Percentiles rank a stretch among this genome's conserved stretches.
Conservation (phyloP, 1,139 yeast species). For the Zygoascus hellenicus region DNA sequence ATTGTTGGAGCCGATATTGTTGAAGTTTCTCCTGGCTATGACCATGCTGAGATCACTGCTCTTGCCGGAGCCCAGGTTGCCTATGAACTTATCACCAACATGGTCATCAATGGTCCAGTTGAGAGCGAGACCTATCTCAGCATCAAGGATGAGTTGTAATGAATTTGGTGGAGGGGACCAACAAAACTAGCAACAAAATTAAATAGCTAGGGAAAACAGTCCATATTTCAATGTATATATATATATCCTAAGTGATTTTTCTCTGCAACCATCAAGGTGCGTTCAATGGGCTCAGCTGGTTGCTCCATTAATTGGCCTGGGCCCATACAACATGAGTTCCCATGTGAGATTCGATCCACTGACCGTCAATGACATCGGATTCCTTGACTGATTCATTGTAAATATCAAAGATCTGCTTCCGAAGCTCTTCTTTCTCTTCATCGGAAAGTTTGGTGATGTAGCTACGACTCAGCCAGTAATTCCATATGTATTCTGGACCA, state of each 20-base stretch:
- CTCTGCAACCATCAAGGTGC: background rate
- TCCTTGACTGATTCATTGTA: slow-evolving; percentile 16
- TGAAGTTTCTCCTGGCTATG: slow-evolving; percentile 76
- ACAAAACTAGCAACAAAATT: background rate
- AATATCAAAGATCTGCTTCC: slow-evolving; percentile 32
- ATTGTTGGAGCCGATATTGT: slow-evolving; percentile 76
- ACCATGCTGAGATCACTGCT: slow-evolving; percentile 63
- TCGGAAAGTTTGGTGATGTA: slow-evolving; percentile 47
- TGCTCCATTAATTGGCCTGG: slow-evolving; percentile 3
- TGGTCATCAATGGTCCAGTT: slow-evolving; percentile 22
- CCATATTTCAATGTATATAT: background rate
- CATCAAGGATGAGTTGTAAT: slow-evolving; percentile 16
- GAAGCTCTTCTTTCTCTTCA: slow-evolving; percentile 36
- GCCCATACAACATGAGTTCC: slow-evolving; percentile 22
- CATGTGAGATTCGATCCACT: slow-evolving; percentile 13
- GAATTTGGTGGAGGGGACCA: background rate
- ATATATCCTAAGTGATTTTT: no score
- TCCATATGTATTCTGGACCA: slow-evolving; percentile 37
- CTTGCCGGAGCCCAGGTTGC: slow-evolving; percentile 76
- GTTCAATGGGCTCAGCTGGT: background rate
- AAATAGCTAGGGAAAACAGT: background rate
- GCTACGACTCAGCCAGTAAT: slow-evolving; percentile 54
- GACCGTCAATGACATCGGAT: slow-evolving; percentile 11
- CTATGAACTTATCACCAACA: slow-evolving; percentile 25
- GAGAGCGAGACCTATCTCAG: background rate